Evolutionary conservation across 768 basidiomycete genomes (phyloP), one percentile per base, ranked within the genome.

Genomic region (Xerocomellus amylosporus): DNA sequence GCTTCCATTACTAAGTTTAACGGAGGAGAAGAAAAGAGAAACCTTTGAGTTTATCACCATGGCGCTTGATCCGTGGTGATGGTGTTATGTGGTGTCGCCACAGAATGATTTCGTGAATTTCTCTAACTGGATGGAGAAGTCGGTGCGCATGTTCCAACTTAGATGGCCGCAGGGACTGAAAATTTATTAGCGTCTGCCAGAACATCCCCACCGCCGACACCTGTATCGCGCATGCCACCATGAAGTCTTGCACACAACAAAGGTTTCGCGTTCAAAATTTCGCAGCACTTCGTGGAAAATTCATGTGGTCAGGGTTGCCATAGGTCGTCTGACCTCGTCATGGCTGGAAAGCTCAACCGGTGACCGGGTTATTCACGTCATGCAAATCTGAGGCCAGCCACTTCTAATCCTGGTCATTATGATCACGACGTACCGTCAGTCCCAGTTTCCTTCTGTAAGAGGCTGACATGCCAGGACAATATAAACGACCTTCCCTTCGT

Each of bases 401-500:
- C 12, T 20, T 12, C n/a, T n/a, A 9, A 15, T 50, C 46, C 7
- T 51, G 26, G 22, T 24, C 22, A 37, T 41, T 31, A n/a, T 19
- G 12, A 46, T 54, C 20, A 8, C 33, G n/a, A 43, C 40, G 13
- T 24, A 12, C 44, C 10, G 2, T 43, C 36, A 14, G 38, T 36
- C 56, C 17, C 17, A 13, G 22, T 58, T 20, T 33, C 13, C 15
- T 10, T n/a, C 9, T 14, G 10, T 33, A 14, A 33, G 53, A 49
- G 54, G 64, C 57, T 63, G 17, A 53, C 58, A 54, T 47, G 15
- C 36, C 8, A 19, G 38, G 9, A 14, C 6, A 50, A 51, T 61
- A 64, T 55, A 58, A 51, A 36, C 14, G 1, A 12, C 26, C 13
- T 41, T n/a, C 30, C 14, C 43, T 4, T 26, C 28, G 20, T 24